Conservation (phyloP, 2,329 filamentous ascomycete species). For the Dactylellina cionopaga region DNA sequence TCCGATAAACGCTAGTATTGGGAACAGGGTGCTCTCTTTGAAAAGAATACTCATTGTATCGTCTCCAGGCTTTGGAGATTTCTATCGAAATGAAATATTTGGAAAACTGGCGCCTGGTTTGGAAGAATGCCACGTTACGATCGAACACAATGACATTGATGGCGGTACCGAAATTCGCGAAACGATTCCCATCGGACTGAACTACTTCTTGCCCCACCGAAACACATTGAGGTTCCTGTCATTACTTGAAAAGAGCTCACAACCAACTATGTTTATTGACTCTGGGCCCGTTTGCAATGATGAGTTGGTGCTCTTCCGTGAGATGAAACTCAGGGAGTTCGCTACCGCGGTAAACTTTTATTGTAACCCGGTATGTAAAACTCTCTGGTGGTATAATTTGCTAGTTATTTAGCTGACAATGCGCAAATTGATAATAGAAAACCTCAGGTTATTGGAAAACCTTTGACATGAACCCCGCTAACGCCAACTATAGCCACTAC, state of each 20-base stretch:
- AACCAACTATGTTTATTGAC: conserved; percentile 14
- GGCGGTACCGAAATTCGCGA: conserved; percentile 6
- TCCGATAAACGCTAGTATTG: background rate
- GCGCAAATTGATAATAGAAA: background rate
- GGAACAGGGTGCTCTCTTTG: background rate
- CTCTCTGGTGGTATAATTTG: no score
- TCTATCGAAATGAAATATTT: conserved; percentile 11
- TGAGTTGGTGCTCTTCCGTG: conserved; percentile 13
- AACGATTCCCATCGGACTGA: conserved; percentile 1
- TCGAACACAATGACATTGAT: conserved; percentile 3
- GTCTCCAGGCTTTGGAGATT: background rate
- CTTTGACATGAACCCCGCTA: conserved; percentile 21
- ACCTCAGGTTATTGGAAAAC: conserved; percentile 9
- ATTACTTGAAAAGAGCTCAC: conserved; percentile 6
- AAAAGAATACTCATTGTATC: conserved; percentile 23
- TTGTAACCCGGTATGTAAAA: background rate
- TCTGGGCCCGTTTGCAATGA: conserved; percentile 1
- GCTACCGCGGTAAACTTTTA: conserved; percentile 23
- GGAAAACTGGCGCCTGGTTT: conserved; percentile 16
- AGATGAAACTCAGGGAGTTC: conserved; percentile 15
- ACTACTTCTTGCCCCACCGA: conserved; percentile 15
- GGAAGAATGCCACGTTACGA: conserved; percentile 19
- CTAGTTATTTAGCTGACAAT: background rate
- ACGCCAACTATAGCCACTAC: conserved; percentile 23
- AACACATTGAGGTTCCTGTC: conserved; percentile 21